Base-by-base conservation (phyloP, 768 basidiomycete genomes). In the Pleurotus platypus region DNA sequence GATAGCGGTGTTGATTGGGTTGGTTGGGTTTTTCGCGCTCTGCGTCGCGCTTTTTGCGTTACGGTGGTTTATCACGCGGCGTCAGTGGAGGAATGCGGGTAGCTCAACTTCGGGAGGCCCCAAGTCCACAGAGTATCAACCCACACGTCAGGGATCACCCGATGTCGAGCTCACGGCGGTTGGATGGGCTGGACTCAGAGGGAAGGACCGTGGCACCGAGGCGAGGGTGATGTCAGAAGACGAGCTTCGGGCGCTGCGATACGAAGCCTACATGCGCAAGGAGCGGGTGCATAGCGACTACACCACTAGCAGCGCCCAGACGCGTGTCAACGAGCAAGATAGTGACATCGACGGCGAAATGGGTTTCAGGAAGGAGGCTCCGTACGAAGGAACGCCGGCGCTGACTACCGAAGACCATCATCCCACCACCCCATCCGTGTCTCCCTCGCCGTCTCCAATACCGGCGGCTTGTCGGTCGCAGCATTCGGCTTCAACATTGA, bases 1-100 rank as follows among this genome's bases (percentile, higher is more conserved):
- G 4, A 67, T 90, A 53, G 78, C 83, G 50, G 80, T 89, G 4
- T 74, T 90, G 20, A 72, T 90, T 35, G 81, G 78, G 2, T 72
- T 91, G 8, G 58, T 80, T 0, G 75, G 79, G 0, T 84, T 90
- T 70, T 78, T 90, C 54, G 82, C 62, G 11, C 64, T 86, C 2
- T 86, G 83, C 55, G 62, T 78, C 11, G 61, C 65, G 3, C 68
- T 89, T 22, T 90, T 90, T 61, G 75, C 69, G 0, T 12, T 80
- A 42, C 71, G 87, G 37, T 88, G 80, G 76, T 69, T 80, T 55
- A 30, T 82, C 46, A 67, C 72, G 20, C 72, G 79, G 50, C 72
- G 78, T 56, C 64, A 69, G 58, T 75, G 68, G 59, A 61, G 65
- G 43, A 60, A 56, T 15, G 45, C 40, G 57, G 66, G 53, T 16